Conservation (phyloP, 768 basidiomycete species). For the Coprinopsis sp. region DNA sequence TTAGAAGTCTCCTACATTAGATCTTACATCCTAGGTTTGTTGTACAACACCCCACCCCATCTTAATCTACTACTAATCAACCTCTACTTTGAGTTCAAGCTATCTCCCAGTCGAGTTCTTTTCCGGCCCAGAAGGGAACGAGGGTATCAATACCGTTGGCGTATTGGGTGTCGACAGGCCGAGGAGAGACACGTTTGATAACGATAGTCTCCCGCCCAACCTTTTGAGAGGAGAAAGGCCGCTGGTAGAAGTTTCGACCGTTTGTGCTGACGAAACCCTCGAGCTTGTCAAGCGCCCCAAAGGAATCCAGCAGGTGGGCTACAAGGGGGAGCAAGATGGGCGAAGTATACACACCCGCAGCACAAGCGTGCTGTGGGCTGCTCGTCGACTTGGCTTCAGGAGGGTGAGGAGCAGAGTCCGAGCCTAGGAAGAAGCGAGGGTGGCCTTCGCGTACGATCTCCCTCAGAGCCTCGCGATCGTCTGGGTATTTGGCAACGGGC, state of each 20-base stretch:
- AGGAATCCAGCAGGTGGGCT: conserved; percentile 83
- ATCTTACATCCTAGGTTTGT: neutral
- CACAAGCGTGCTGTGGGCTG: conserved; percentile 69
- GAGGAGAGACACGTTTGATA: conserved; percentile 36
- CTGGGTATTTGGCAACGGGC: conserved; percentile 94
- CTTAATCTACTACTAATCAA: neutral
- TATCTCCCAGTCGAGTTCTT: conserved; percentile 71
- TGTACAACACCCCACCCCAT: no score
- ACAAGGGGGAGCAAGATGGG: conserved; percentile 87
- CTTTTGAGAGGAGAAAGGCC: conserved; percentile 22
- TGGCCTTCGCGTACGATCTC: conserved; percentile 80
- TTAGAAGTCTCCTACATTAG: no score
- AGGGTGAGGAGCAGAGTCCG: conserved; percentile 94
- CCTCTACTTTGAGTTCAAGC: conserved; percentile 11
- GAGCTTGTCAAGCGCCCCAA: conserved; percentile 79
- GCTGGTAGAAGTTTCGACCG: conserved; percentile 78
- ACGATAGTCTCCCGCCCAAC: conserved; percentile 30
- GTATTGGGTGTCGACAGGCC: conserved; percentile 47
- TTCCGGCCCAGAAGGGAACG: conserved; percentile 87
- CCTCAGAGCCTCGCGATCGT: conserved; percentile 79
- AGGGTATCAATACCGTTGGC: conserved; percentile 46
- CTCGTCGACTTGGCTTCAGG: conserved; percentile 62
- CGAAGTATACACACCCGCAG: conserved; percentile 95
- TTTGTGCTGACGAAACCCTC: conserved; percentile 73
- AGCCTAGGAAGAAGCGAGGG: conserved; percentile 94